A percentile compares a stretch with the other conserved stretches of the same genome.
phyloP scores from a whole-genome alignment of 257 asterid species.

The Handroanthus guayacan region DNA sequence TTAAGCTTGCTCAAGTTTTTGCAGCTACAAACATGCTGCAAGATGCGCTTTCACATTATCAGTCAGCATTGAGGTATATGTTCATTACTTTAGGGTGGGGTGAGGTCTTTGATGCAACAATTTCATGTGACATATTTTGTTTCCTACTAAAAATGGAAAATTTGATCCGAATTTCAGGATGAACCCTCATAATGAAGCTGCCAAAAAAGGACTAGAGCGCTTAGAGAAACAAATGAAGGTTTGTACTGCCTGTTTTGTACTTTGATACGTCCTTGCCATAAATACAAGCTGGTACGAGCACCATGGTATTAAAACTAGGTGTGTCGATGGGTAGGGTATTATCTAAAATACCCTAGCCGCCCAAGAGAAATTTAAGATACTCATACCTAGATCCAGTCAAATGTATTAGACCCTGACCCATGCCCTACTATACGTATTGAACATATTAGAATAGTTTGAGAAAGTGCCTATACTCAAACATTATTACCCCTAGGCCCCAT shows the following conservation, averaged over 20 bases:
- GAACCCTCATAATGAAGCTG: constrained; percentile 87
- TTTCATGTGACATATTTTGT: too few species aligned
- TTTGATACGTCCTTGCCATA: constrained; percentile 8
- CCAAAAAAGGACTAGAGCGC: constrained; percentile 90
- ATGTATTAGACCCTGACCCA: too few species aligned
- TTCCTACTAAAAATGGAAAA: background rate
- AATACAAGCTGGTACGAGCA: background rate
- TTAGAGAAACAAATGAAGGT: constrained; percentile 99
- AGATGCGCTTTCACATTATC: constrained; percentile 92
- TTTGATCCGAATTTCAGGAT: constrained; percentile 59
- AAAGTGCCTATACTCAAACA: too few species aligned
- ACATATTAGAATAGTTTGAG: too few species aligned
- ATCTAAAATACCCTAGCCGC: too few species aligned
- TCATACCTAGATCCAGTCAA: too few species aligned
- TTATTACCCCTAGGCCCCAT: too few species aligned
- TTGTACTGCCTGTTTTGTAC: constrained; percentile 31
- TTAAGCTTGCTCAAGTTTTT: constrained; percentile 95
- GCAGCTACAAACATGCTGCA: constrained; percentile 92
- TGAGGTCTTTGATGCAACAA: too few species aligned
- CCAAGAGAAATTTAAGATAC: too few species aligned
- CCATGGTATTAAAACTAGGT: too few species aligned
- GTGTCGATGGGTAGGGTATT: too few species aligned
- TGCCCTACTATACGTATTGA: too few species aligned
- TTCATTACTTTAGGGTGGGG: background rate
- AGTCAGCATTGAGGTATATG: constrained; percentile 82